phyloP scores from a whole-genome alignment of 2,329 filamentous ascomycete species.

The Alternaria consortialis region DNA sequence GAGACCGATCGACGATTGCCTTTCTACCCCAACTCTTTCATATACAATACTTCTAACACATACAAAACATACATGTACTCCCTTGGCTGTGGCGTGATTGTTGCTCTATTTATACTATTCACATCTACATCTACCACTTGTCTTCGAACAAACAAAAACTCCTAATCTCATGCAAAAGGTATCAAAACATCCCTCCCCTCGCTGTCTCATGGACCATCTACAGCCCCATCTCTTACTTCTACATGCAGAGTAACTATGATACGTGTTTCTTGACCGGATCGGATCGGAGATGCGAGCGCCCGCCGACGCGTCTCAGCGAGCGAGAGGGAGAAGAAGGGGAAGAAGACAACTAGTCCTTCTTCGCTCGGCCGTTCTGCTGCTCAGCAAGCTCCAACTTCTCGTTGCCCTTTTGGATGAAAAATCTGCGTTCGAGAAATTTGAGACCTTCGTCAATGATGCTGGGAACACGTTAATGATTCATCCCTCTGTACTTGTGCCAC shows the following conservation, averaged over 20 bases:
- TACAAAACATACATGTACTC: neutral
- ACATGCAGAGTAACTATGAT: slow-evolving; percentile 1
- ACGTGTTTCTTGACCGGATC: slow-evolving; percentile 2
- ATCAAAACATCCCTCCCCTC: neutral
- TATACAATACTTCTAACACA: neutral
- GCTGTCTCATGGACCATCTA: neutral
- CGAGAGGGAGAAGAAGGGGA: slow-evolving; percentile 1
- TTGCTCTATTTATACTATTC: neutral
- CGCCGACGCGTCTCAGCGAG: neutral
- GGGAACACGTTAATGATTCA: slow-evolving; percentile 24
- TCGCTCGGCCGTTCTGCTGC: slow-evolving; percentile 37
- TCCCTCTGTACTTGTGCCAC: neutral
- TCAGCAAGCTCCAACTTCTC: slow-evolving; percentile 24
- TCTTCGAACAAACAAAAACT: neutral
- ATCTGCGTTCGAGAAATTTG: slow-evolving; percentile 73
- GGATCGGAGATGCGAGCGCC: neutral
- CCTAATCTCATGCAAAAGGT: slow-evolving; percentile 7
- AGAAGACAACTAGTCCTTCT: slow-evolving; percentile 36
- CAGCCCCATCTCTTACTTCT: neutral
- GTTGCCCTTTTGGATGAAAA: slow-evolving; percentile 42
- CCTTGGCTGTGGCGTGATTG: neutral
- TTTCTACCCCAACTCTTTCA: neutral
- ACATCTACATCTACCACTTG: slow-evolving; percentile 2
- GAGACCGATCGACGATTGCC: neutral
- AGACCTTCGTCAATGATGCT: slow-evolving; percentile 84